Percentiles rank a stretch among this genome's conserved stretches.
Conservation (phyloP, 164 flowering plant genomes). For the Santalum album region DNA sequence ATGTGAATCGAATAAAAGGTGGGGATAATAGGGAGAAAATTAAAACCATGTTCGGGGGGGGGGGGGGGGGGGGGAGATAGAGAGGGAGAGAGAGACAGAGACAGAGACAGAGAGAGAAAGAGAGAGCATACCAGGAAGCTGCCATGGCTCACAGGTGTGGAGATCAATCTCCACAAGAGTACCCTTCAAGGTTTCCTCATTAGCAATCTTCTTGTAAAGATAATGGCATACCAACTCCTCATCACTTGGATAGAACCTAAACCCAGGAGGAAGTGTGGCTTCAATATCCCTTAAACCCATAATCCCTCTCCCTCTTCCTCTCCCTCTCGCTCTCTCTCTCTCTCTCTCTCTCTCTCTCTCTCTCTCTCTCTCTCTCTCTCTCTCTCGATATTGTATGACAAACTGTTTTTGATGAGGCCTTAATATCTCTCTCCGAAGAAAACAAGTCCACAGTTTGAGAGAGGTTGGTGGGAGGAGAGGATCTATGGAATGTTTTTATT, state of each 20-base stretch:
- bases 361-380: background rate
- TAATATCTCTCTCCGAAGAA: background rate
- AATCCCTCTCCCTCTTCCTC: background rate
- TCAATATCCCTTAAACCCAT: conserved; percentile 75
- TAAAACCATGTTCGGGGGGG: too few species aligned
- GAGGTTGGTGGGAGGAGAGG: too few species aligned
- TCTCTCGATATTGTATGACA: too few species aligned
- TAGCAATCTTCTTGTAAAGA: conserved; percentile 56
- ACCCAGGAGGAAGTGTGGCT: conserved; percentile 78
- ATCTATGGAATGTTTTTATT: background rate
- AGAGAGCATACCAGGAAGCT: conserved; percentile 61
- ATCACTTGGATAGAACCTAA: conserved; percentile 75
- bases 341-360: background rate
- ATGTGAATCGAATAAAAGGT: too few species aligned
- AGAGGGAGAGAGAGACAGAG: too few species aligned
- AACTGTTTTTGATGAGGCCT: too few species aligned
- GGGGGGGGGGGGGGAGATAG: too few species aligned
- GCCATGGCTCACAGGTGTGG: conserved; percentile 92
- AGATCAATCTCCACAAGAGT: conserved; percentile 73
- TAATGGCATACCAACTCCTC: conserved; percentile 83
- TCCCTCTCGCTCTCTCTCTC: background rate
- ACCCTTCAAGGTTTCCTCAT: conserved; percentile 41
- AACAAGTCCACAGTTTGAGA: background rate
- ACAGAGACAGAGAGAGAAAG: too few species aligned
- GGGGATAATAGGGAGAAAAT: too few species aligned